These are phyloP conservation scores for Cercospora citrullina DNA, from an alignment of 2,329 filamentous ascomycete species.

Conservation along the genomic window DNA sequence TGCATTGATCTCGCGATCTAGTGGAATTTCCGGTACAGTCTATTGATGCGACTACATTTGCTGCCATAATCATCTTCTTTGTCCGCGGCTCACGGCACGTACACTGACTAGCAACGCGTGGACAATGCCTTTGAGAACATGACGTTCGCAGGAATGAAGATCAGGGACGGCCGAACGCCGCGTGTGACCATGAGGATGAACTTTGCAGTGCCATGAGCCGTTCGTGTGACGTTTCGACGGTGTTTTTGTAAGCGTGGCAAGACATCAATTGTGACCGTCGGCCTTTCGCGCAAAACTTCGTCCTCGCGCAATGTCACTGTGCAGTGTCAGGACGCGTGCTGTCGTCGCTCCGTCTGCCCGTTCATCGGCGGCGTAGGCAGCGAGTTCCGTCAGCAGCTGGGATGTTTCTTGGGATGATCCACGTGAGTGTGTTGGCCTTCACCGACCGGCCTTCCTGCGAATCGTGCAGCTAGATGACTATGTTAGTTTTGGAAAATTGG, in stretches of 20 bases:
- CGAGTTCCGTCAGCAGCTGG: conserved; percentile 19
- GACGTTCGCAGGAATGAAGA: conserved; percentile 10
- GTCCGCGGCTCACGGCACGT: not conserved
- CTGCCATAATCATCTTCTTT: not conserved
- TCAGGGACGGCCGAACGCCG: conserved; percentile 3
- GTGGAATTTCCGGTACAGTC: not conserved
- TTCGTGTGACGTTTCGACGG: not conserved
- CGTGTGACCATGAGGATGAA: conserved; percentile 1
- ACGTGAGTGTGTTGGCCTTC: conserved; percentile 13
- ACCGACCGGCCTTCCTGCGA: conserved; percentile 25
- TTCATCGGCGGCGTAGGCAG: conserved; percentile 3
- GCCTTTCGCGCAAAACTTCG: not conserved
- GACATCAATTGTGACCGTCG: not conserved
- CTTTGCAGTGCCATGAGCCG: not conserved
- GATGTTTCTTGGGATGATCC: conserved; percentile 8
- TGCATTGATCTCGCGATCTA: not conserved
- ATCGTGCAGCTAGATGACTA: conserved; percentile 27
- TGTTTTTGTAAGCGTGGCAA: not conserved
- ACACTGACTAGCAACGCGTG: not conserved
- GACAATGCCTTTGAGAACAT: conserved; percentile 3
- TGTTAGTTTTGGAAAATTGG: conserved; percentile 10
- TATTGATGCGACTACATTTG: conserved; percentile 1
- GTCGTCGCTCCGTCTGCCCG: conserved; percentile 1
- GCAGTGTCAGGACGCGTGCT: not conserved
- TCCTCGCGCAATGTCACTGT: not conserved